Conservation (phyloP, 345 rosid species). For the Euphorbia lathyris region DNA sequence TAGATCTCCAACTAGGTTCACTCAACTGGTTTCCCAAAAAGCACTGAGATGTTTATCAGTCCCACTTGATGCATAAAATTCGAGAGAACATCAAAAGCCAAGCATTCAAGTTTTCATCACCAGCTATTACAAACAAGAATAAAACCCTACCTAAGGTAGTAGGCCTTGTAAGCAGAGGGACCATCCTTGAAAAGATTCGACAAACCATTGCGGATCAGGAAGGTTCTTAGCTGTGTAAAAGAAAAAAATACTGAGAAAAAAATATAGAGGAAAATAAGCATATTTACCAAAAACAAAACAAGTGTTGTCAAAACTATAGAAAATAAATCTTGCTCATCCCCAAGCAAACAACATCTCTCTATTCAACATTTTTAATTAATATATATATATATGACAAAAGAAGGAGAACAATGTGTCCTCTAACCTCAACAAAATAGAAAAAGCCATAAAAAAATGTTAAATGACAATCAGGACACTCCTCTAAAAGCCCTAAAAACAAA, state of each 20-base stretch:
- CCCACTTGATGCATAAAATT: neutral
- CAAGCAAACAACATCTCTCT: slow-evolving; percentile 2
- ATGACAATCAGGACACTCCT: neutral
- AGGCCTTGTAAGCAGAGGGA: slow-evolving; percentile 75
- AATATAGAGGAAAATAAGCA: neutral
- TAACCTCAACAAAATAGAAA: neutral
- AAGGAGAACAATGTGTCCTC: neutral
- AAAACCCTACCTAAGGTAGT: slow-evolving; percentile 57
- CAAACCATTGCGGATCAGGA: slow-evolving; percentile 92
- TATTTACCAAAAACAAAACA: neutral
- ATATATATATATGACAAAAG: neutral
- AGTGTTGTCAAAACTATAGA: neutral
- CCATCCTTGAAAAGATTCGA: slow-evolving; percentile 81
- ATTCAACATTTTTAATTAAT: neutral
- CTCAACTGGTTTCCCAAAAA: neutral
- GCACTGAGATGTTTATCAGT: neutral
- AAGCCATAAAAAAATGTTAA: neutral
- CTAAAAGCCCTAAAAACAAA: neutral
- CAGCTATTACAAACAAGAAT: neutral
- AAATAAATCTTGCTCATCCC: slow-evolving; percentile 2
- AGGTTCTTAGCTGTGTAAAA: slow-evolving; percentile 72
- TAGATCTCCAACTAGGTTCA: neutral
- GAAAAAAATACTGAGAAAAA: neutral
- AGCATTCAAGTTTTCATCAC: neutral
- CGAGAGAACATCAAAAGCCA: neutral